Evolutionary conservation across 2,329 filamentous ascomycete genomes (phyloP).

Genomic region (Elsinoe perseae): DNA sequence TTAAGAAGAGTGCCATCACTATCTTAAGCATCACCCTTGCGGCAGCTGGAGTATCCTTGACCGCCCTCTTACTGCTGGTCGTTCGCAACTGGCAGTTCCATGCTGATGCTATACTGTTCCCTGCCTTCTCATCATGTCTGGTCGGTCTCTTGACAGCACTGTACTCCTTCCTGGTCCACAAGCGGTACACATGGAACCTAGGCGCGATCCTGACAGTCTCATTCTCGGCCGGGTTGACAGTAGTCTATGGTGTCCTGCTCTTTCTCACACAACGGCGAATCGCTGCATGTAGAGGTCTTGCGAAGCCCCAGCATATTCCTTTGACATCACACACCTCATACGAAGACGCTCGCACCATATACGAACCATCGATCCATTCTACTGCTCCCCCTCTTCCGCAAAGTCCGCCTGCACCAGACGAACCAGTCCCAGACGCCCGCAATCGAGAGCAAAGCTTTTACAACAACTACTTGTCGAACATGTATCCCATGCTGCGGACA

Average conservation of each 20-base stretch:
- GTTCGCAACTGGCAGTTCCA: slow-evolving; percentile 41
- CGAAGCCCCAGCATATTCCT: slow-evolving; percentile 15
- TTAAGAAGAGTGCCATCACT: slow-evolving; percentile 34
- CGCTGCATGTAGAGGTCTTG: slow-evolving; percentile 25
- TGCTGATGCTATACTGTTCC: slow-evolving; percentile 42
- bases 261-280: slow-evolving; percentile 38
- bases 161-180: slow-evolving; percentile 40
- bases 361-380: background rate
- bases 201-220: slow-evolving; percentile 38
- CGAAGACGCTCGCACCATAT: slow-evolving; percentile 12
- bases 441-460: slow-evolving; percentile 30
- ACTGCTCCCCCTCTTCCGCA: background rate
- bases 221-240: slow-evolving; percentile 34
- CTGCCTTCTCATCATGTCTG: slow-evolving; percentile 36
- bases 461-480: slow-evolving; percentile 39
- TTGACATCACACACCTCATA: slow-evolving; percentile 17
- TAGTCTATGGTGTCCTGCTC: slow-evolving; percentile 37
- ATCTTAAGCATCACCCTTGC: slow-evolving; percentile 43
- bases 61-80: slow-evolving; percentile 41
- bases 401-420: slow-evolving; percentile 13
- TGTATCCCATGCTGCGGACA: slow-evolving; percentile 33
- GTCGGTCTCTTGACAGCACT: slow-evolving; percentile 42
- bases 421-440: slow-evolving; percentile 27
- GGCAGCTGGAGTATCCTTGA: slow-evolving; percentile 42
- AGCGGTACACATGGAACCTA: slow-evolving; percentile 36